Evolutionary conservation across 257 asterid genomes (phyloP), one percentile per base, ranked within the genome.

Genomic region (Solanum okadae): DNA sequence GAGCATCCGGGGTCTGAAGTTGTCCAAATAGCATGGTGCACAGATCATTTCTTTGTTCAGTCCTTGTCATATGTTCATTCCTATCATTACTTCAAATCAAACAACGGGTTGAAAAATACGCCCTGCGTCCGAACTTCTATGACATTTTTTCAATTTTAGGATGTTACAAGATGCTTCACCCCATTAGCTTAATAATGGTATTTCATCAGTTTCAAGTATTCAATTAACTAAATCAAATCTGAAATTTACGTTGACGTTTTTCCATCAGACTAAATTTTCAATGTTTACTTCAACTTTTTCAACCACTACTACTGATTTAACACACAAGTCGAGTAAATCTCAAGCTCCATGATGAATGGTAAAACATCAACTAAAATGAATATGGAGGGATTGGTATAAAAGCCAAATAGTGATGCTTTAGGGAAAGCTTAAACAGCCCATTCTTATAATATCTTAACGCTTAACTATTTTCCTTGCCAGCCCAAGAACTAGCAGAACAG

Each of bases 401-500:
- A 49, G 44, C 86, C 86, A 49, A 49, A 44, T 29, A n/a, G n/a
- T 86, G 56, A 70, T 72, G n/a, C 33, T 70, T 22, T 33, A 70
- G 65, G 23, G 77, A 22, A 63, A 86, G 46, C 86, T 92, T 87
- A 88, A 84, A 23, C 29, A 83, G 81, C 86, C 73, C 89, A 86
- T 8, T 86, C 42, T 86, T 52, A 46, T 31, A 18, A 67, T 82
- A 31, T 65, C 11, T 71, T 49, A 29, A 78, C 70, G 37, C 59
- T 63, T 44, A 3, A 65, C 22, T 44, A n/a, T 83, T 25, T 90
- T 87, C 37, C 88, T 89, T 86, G 88, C 34, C 90, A 97, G 99
- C 99, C 38, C 91, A 86, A 75, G 91, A 91, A 86, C 90, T 97
- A 79, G 93, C 86, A 18, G 94, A 94, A 90, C 98, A 97, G 91